These are phyloP conservation scores for Heracleum sosnowskyi DNA, from an alignment of 129 eudicot genomes.

Conservation along the genomic window DNA sequence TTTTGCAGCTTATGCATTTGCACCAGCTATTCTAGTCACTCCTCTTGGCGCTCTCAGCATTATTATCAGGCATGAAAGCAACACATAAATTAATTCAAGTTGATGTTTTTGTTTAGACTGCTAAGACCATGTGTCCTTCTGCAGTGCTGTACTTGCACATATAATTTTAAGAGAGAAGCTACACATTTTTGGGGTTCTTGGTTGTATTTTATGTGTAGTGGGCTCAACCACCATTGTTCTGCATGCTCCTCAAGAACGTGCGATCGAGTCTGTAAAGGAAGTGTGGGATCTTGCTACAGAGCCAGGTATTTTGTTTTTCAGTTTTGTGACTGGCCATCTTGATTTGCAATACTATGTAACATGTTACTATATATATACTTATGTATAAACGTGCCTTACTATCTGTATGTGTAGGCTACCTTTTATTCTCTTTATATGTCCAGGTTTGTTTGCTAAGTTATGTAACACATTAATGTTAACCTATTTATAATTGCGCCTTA, in stretches of 20 bases:
- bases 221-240: constrained; percentile 88
- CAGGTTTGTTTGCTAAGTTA: background rate
- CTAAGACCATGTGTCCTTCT: constrained; percentile 27
- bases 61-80: constrained; percentile 66
- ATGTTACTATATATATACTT: background rate
- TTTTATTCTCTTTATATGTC: background rate
- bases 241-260: constrained; percentile 93
- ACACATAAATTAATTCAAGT: background rate
- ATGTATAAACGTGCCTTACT: background rate
- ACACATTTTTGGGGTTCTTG: constrained; percentile 86
- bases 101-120: constrained; percentile 13
- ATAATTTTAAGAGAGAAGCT: constrained; percentile 74
- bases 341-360: background rate
- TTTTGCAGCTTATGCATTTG: constrained; percentile 97
- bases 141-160: constrained; percentile 96
- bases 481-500: background rate
- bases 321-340: background rate
- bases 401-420: background rate
- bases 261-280: constrained; percentile 77
- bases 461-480: background rate
- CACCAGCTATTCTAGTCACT: constrained; percentile 94
- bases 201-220: constrained; percentile 89
- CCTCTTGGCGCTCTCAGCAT: constrained; percentile 98
- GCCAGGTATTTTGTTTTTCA: constrained; percentile 51
- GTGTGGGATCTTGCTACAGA: constrained; percentile 97